Evolutionary conservation across 768 basidiomycete species (phyloP), one percentile per base, ranked within the genome.

Genomic region (Leccinum subgranulosum): DNA sequence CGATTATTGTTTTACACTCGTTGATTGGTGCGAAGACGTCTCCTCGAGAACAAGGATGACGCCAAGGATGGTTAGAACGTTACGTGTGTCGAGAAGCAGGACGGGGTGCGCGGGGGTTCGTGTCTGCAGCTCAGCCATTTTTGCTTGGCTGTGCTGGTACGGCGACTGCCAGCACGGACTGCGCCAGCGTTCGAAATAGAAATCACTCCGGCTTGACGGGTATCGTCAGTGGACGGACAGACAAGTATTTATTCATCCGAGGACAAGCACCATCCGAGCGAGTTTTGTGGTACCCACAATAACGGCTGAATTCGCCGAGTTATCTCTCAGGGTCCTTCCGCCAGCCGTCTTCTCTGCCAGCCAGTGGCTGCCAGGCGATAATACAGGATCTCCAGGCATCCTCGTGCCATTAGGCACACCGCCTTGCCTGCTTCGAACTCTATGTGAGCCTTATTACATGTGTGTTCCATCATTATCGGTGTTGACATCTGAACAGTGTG

Each of bases 21-120:
- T 51, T 54, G 33, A 25, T 36, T 29, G 6, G 48, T 58, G 33
- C 54, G 49, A 23, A 60, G 28, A 27, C 10, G 14, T 7, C 23
- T 23, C 34, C 49, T 48, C 27, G 17, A 46, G 19, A 56, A 39
- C 60, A 54, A 53, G 33, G 6, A 41, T 51, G 31, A 6, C 9
- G 49, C 49, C 45, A 17, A 23, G 51, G 48, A 48, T 23, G n/a
- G n/a, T 29, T 49, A 45, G 54, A 33, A 41, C n/a, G 12, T 0
- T 56, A 4, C 43, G 53, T 46, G 48, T 19, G 49, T 41, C 4
- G 19, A 21, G 31, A 50, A 25, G 27, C 10, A 49, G 21, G 3
- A 29, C 33, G 47, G 60, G 67, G 67, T 69, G 63, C 12, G 49
- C 65, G 60, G 67, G 66, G 65, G 54, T 33, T 51, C 21, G 56